Base-by-base conservation (phyloP, 2,329 filamentous ascomycete species). In the Geosmithia morbida region DNA sequence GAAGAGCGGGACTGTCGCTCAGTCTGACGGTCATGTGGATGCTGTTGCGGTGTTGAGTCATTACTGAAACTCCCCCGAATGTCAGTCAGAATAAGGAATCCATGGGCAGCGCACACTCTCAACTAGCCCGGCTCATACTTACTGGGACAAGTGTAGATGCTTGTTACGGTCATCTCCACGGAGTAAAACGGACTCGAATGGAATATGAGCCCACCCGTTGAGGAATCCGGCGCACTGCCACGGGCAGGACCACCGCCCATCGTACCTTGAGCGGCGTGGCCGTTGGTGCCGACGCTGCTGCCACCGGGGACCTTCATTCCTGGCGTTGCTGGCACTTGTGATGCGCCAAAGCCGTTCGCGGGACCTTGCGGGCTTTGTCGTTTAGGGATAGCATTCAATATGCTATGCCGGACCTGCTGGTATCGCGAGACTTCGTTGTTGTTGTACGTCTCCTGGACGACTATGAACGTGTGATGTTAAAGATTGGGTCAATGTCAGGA, bases 121-220 rank as follows among this genome's bases (percentile, higher is more conserved):
- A 11, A 26, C 33, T 13, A 13, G n/a, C 14, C 5, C 33, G 5
- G 3, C 33, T 7, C 11, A 10, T 48, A 61, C 77, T 59, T 71
- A 89, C 89, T 75, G 61, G 90, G 85, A 52, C 88, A 85, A 48
- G 79, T 74, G 41, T 78, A 72, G 17, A 82, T 67, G 7, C 72
- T 67, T 5, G 85, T 78, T 6, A 96, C 64, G 26, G 78, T 72
- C 48, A 78, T 70, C 43, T 81, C 61, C 30, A 90, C 71, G 11
- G 77, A 76, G 58, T 90, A 96, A 62, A 96, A 98, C 0, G 92
- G 90, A 57, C 87, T 95, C 3, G 79, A 63, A 57, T 86, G 90
- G 67, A 72, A 74, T 11, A 51, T 49, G 18, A 64, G 48, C 11
- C 52, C 29, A n/a, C 22, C 16, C 39, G 16, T 26, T 19, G 14